Conservation (phyloP, 2,329 filamentous ascomycete genomes). For the Mycogone perniciosa region DNA sequence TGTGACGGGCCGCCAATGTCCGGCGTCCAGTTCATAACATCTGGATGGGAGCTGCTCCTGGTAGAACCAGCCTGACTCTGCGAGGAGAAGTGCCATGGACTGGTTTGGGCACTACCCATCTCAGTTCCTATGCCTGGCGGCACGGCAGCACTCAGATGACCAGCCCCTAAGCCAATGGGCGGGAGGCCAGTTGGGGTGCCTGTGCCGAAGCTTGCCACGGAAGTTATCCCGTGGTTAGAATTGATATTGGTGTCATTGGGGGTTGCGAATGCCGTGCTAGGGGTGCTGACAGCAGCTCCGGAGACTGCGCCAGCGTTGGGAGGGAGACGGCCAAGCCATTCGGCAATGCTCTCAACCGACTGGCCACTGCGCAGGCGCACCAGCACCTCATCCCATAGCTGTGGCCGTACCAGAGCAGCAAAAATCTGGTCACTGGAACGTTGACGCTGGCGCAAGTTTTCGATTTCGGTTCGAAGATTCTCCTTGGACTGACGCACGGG, state of each 20-base stretch:
- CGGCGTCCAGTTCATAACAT: slow-evolving; percentile 40
- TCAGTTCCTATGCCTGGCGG: slow-evolving; percentile 30
- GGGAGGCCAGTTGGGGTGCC: slow-evolving; percentile 20
- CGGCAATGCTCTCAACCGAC: slow-evolving; percentile 48
- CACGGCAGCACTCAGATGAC: slow-evolving; percentile 24
- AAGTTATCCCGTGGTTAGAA: slow-evolving; percentile 13
- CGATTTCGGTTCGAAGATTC: slow-evolving; percentile 53
- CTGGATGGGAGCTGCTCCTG: slow-evolving; percentile 41
- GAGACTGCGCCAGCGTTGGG: neutral
- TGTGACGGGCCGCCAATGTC: slow-evolving; percentile 35
- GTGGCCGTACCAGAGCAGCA: slow-evolving; percentile 44
- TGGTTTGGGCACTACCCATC: slow-evolving; percentile 29
- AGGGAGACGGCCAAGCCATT: slow-evolving; percentile 38
- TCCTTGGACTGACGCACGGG: slow-evolving; percentile 60
- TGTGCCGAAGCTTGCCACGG: slow-evolving; percentile 24
- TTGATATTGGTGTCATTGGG: slow-evolving; percentile 13
- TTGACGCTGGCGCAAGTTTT: slow-evolving; percentile 48
- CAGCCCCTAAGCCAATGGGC: slow-evolving; percentile 26
- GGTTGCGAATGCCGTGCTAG: slow-evolving; percentile 22
- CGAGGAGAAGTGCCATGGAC: slow-evolving; percentile 44
- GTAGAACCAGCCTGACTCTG: slow-evolving; percentile 41
- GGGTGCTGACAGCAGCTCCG: slow-evolving; percentile 2
- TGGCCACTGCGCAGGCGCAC: slow-evolving; percentile 48
- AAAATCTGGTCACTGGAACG: slow-evolving; percentile 50
- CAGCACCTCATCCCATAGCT: slow-evolving; percentile 49